These are phyloP conservation scores for Cutaneotrichosporon sp. DNA, from an alignment of 1,284 basidiomycete species.

Conservation along the genomic window DNA sequence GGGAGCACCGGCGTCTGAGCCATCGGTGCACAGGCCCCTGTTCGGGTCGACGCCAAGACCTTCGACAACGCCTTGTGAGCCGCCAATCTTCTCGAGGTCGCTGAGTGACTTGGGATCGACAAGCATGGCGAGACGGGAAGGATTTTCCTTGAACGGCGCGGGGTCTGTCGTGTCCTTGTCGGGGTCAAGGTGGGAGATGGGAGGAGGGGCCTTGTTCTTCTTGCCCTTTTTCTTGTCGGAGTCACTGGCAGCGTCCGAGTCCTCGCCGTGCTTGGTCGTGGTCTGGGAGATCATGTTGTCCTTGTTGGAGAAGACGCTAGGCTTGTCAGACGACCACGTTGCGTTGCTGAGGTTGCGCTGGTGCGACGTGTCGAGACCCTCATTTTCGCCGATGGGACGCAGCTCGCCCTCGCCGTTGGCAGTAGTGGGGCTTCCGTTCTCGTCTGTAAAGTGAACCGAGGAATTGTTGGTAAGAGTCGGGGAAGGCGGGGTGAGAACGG, in stretches of 20 bases:
- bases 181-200: conserved; percentile 44
- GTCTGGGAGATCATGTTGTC: background rate
- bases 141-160: conserved; percentile 65
- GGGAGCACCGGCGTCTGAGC: conserved; percentile 22
- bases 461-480: conserved; percentile 37
- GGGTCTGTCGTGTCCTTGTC: conserved; percentile 62
- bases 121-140: conserved; percentile 72
- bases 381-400: conserved; percentile 52
- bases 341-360: conserved; percentile 27
- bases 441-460: conserved; percentile 38
- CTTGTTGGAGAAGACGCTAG: background rate
- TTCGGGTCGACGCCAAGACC: conserved; percentile 68
- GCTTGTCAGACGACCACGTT: conserved; percentile 24
- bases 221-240: conserved; percentile 18
- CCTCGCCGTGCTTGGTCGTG: conserved; percentile 2
- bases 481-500: conserved; percentile 35
- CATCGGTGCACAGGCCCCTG: conserved; percentile 51
- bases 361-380: conserved; percentile 13
- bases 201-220: conserved; percentile 14
- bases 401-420: conserved; percentile 58
- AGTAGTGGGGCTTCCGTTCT: conserved; percentile 39
- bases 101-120: conserved; percentile 72
- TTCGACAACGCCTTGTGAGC: conserved; percentile 61
- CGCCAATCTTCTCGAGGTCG: conserved; percentile 67
- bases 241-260: background rate